Evolutionary conservation across 495 filamentous ascomycete genomes (phyloP).

Genomic region (Trichocladium uniseriatum): DNA sequence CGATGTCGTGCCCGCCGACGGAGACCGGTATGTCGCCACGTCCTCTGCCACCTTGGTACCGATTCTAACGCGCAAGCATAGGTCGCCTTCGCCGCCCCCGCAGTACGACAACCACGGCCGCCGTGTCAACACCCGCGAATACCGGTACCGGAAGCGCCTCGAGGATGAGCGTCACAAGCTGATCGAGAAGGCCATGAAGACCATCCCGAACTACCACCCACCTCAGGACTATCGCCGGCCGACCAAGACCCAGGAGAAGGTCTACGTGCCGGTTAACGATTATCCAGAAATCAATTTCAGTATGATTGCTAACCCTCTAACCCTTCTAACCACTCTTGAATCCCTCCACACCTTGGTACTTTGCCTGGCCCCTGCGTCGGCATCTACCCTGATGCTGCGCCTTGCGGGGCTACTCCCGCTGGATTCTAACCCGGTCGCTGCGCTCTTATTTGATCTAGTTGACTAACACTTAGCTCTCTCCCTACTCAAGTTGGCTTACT

Average conservation of each 20-base stretch:
- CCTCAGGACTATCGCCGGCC: conserved; percentile 95
- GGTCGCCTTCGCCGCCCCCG: conserved; percentile 88
- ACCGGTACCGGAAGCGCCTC: conserved; percentile 90
- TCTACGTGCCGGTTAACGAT: conserved; percentile 99
- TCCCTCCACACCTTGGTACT: conserved; percentile 29
- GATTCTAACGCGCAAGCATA: conserved; percentile 27
- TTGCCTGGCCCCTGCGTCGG: conserved; percentile 27
- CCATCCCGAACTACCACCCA: conserved; percentile 96
- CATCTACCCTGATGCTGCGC: conserved; percentile 22
- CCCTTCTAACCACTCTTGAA: conserved; percentile 54
- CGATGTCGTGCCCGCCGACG: conserved; percentile 92
- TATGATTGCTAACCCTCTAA: conserved; percentile 99
- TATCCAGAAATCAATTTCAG: conserved; percentile 99
- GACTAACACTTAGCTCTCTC: conserved; percentile 88
- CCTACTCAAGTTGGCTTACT: conserved; percentile 98
- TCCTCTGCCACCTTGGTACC: background rate
- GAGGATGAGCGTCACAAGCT: conserved; percentile 98
- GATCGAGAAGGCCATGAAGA: conserved; percentile 95
- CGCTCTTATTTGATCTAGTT: conserved; percentile 35
- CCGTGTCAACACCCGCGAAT: conserved; percentile 97
- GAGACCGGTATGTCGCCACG: conserved; percentile 64
- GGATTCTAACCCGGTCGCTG: conserved; percentile 33
- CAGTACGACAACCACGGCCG: conserved; percentile 98
- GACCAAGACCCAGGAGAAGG: conserved; percentile 99
- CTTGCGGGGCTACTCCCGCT: conserved; percentile 22